These are phyloP conservation scores for Fusarium tuaranense DNA, from an alignment of 2,329 filamentous ascomycete species.

Conservation along the genomic window DNA sequence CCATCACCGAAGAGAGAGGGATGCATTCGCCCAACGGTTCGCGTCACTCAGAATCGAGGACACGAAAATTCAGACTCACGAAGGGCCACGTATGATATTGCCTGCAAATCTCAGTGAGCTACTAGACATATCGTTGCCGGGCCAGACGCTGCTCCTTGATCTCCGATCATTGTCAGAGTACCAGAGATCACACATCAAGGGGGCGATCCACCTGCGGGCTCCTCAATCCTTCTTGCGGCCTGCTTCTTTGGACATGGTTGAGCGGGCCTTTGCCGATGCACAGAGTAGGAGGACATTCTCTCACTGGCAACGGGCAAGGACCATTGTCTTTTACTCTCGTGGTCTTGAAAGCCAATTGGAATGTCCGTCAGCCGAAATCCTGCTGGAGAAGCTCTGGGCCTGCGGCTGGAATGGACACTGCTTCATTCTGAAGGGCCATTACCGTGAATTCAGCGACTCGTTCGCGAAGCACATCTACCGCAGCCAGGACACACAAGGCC, in stretches of 20 bases:
- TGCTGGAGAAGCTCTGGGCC: constrained; percentile 59
- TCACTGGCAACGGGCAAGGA: constrained; percentile 59
- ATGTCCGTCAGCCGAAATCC: constrained; percentile 60
- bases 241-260: constrained; percentile 63
- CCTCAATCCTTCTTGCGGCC: constrained; percentile 62
- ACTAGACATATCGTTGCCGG: constrained; percentile 61
- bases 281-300: constrained; percentile 60
- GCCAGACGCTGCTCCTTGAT: constrained; percentile 62
- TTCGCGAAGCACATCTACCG: constrained; percentile 63
- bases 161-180: constrained; percentile 61
- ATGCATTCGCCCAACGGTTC: constrained; percentile 58
- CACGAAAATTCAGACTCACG: constrained; percentile 44
- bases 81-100: constrained; percentile 61
- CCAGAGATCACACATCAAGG: constrained; percentile 63
- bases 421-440: constrained; percentile 68
- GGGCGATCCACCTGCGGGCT: constrained; percentile 63
- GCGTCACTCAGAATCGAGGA: constrained; percentile 58
- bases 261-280: constrained; percentile 62
- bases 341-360: constrained; percentile 63
- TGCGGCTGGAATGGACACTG: constrained; percentile 63
- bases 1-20: constrained; percentile 63
- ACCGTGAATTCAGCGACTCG: constrained; percentile 65
- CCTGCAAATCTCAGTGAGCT: constrained; percentile 63
- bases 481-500: constrained; percentile 54
- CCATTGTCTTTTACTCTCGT: constrained; percentile 65